A percentile compares a stretch with the other conserved stretches of the same genome.
Conservation (phyloP, 106 monocot species). For the Vanilla planifolia region DNA sequence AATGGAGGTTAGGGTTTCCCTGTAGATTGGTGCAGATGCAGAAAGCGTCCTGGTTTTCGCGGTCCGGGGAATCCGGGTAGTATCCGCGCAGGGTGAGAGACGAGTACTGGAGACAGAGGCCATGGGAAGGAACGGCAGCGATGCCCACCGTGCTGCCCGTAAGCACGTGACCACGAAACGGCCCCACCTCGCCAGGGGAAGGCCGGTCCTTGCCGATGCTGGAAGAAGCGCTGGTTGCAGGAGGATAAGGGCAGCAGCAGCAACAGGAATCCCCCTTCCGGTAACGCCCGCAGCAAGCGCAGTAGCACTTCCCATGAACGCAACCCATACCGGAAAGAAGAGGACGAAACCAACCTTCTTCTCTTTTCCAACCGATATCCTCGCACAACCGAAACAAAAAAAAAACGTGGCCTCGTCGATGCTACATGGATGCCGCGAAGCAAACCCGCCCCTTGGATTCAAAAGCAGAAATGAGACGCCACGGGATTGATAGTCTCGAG, state of each 20-base stretch:
- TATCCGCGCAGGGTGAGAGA: conserved; percentile 50
- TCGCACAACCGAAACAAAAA: not conserved
- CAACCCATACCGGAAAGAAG: conserved; percentile 30
- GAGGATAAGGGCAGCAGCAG: not conserved
- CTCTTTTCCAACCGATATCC: not conserved
- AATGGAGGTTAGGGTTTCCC: conserved; percentile 51
- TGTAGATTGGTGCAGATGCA: conserved; percentile 36
- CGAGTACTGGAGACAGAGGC: conserved; percentile 42
- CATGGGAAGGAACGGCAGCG: conserved; percentile 29
- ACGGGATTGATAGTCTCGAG: not conserved
- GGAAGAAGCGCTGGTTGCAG: not conserved
- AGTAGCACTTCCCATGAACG: conserved; percentile 29
- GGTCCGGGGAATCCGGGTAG: conserved; percentile 65
- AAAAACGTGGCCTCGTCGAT: too few relatives aligned
- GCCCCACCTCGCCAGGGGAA: conserved; percentile 1
- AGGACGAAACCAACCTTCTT: not conserved
- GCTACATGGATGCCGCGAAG: not conserved
- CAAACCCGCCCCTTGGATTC: conserved; percentile 2
- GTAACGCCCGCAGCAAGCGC: not conserved
- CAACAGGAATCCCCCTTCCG: too few relatives aligned
- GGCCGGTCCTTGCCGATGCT: not conserved
- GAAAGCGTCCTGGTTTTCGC: conserved; percentile 66
- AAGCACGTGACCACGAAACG: conserved; percentile 10
- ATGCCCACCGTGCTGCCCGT: conserved; percentile 14
- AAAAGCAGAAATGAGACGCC: not conserved